A percentile compares a stretch with the other conserved stretches of the same genome.
Evolutionary conservation across 257 asterid genomes (phyloP).

Genomic region (Solanum phureja): DNA sequence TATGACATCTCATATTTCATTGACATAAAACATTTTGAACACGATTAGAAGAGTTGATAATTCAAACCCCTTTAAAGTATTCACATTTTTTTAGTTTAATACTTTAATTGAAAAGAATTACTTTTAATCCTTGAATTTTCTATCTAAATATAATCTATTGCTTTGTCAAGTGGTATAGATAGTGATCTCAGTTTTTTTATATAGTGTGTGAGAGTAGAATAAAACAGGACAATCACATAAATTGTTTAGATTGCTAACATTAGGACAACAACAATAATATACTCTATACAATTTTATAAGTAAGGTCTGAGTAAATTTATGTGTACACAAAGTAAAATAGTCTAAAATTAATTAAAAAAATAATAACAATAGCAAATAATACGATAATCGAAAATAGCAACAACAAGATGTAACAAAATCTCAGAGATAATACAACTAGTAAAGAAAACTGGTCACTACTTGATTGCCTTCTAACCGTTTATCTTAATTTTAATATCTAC

Average conservation of each 20-base stretch:
- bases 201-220: neutral
- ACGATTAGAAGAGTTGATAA: neutral
- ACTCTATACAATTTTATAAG: no score
- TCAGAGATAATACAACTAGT: neutral
- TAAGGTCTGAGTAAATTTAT: no score
- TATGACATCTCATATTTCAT: neutral
- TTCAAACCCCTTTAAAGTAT: neutral
- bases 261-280: neutral
- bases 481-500: neutral
- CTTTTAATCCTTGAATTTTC: neutral
- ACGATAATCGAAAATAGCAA: neutral
- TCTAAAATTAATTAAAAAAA: no score
- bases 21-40: neutral
- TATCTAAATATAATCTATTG: neutral
- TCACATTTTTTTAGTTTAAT: neutral
- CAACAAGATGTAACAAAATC: no score
- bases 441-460: neutral
- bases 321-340: no score
- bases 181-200: neutral
- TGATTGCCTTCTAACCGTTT: neutral
- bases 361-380: no score
- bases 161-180: neutral
- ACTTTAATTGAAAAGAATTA: no score
- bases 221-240: neutral
- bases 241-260: neutral